Percentiles rank a stretch among this genome's conserved stretches.
Conservation (phyloP, 192 early-diverging fungal species). For the Gaertneriomyces sp. region DNA sequence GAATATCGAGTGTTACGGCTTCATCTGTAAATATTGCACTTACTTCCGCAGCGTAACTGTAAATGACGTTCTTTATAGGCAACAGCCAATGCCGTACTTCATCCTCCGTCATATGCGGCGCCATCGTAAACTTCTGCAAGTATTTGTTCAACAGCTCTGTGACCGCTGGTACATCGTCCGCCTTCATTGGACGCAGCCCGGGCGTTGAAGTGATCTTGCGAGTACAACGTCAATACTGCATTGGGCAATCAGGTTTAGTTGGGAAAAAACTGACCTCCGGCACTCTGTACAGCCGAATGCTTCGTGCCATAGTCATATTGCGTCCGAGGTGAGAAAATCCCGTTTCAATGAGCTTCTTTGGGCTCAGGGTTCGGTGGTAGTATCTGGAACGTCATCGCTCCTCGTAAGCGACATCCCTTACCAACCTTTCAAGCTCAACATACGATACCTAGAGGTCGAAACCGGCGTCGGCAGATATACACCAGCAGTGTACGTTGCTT, state of each 20-base stretch:
- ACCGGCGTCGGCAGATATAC: slow-evolving; percentile 86
- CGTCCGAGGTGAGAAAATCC: slow-evolving; percentile 81
- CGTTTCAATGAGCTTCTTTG: slow-evolving; percentile 89
- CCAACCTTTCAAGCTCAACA: not conserved
- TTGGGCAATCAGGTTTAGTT: no score
- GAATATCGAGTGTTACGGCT: slow-evolving; percentile 6
- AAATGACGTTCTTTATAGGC: slow-evolving; percentile 79
- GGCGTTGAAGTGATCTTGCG: slow-evolving; percentile 36
- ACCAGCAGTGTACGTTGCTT: slow-evolving; percentile 96
- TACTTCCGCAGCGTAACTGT: slow-evolving; percentile 91
- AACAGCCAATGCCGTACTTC: slow-evolving; percentile 91
- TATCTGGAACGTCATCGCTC: slow-evolving; percentile 52
- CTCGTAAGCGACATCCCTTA: not conserved
- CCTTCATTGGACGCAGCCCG: slow-evolving; percentile 77
- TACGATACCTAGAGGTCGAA: slow-evolving; percentile 62
- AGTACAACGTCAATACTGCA: not conserved
- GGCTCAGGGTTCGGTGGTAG: slow-evolving; percentile 91
- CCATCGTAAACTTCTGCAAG: slow-evolving; percentile 57
- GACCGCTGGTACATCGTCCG: slow-evolving; percentile 72
- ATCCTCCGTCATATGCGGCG: slow-evolving; percentile 74
- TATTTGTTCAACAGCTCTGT: slow-evolving; percentile 73
- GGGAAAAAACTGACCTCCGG: slow-evolving; percentile 38
- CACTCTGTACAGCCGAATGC: slow-evolving; percentile 70
- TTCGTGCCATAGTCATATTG: slow-evolving; percentile 68
- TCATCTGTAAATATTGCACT: slow-evolving; percentile 2